Base-by-base conservation (phyloP, 2,329 filamentous ascomycete species). In the Fusarium concolor region DNA sequence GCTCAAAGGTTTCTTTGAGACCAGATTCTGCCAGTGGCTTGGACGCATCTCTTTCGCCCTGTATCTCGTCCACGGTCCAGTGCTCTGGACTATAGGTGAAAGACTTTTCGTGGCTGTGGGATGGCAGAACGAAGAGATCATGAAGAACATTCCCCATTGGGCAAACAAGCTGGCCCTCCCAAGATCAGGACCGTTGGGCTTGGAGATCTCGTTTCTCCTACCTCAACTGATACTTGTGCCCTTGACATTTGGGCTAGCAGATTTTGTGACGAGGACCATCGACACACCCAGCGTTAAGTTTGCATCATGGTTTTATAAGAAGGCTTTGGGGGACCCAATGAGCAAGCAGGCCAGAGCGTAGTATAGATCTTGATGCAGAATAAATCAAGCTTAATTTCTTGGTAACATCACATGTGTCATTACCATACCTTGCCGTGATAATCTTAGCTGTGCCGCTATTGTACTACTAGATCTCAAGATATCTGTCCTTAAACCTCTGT, bases 11-110 rank as follows among this genome's bases (percentile, higher is more conserved):
- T 87, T 89, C 72, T 90, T 90, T 70, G 88, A 89, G 74, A 80
- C 79, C 1, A 79, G 79, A 8, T 84, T 88, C 70, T 86, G 84
- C 71, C 88, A 89, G 71, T 89, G 89, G 63, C 81, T 91, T 4
- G 89, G 88, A 1, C 83, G 85, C 45, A 82, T 90, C 55, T 90
- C 87, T 0, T 91, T 85, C 72, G 81, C 85, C 2, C 78, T 91
- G 11, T 91, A 91, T 76, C 79, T 91, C 10, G 82, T 90, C 12
- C 89, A 91, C 67, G 89, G 89, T 0, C 88, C 88, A 0, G 75
- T 91, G 2, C 77, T 91, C 1, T 85, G 82, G 81, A 82, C 81
- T 0, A 52, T 90, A 2, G 89, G 88, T 5, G 88, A 92, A 73
- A 80, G 89, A 38, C 24, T 92, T 2, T 92, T 92, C 75, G 82